These are phyloP conservation scores for Acacia crassicarpa DNA, from an alignment of 306 rosid genomes.

Conservation along the genomic window DNA sequence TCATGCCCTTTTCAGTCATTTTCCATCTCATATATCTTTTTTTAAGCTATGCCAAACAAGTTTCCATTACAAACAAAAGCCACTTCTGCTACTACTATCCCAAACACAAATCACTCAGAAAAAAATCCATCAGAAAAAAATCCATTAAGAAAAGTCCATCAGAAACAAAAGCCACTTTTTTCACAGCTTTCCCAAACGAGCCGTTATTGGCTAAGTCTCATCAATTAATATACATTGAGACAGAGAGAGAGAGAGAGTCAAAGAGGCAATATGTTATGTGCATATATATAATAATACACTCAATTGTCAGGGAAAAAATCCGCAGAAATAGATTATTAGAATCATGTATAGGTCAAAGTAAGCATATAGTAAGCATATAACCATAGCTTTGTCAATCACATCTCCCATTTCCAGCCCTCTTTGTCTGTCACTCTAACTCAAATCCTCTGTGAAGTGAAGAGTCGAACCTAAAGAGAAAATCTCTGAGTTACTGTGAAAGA, in stretches of 20 bases:
- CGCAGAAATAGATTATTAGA: neutral
- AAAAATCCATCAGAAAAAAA: too few relatives aligned
- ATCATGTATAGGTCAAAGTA: conserved; percentile 7
- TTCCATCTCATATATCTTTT: too few relatives aligned
- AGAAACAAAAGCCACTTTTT: too few relatives aligned
- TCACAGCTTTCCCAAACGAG: too few relatives aligned
- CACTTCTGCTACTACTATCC: too few relatives aligned
- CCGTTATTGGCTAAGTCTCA: neutral
- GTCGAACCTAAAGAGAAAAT: conserved; percentile 45
- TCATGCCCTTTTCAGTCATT: too few relatives aligned
- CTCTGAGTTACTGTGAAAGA: conserved; percentile 34
- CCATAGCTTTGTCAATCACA: conserved; percentile 3
- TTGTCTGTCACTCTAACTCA: neutral
- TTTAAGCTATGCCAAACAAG: too few relatives aligned
- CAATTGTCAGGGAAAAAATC: neutral
- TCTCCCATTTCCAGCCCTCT: neutral
- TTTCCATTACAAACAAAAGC: too few relatives aligned
- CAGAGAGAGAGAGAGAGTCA: neutral
- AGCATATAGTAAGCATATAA: conserved; percentile 17
- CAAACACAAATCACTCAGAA: too few relatives aligned
- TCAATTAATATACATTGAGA: neutral
- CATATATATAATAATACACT: neutral
- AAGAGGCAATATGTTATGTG: neutral
- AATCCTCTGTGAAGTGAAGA: conserved; percentile 10
- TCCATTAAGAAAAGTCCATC: too few relatives aligned